These are phyloP conservation scores for Pseudonitzschia pungens DNA, from an alignment of 108 stramenopile species.

Conservation along the genomic window DNA sequence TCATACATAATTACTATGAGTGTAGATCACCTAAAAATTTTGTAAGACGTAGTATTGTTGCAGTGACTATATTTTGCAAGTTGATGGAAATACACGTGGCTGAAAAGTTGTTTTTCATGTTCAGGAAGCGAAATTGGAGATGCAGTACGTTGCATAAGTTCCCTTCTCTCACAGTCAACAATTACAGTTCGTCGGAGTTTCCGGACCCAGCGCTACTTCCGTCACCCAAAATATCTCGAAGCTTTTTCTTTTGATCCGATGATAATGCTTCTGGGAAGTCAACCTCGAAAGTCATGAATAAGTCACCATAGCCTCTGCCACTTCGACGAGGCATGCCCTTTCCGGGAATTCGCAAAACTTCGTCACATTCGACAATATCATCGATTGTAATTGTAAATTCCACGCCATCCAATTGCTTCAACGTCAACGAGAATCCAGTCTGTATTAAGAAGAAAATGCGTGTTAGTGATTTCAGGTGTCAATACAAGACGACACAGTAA, in stretches of 20 bases:
- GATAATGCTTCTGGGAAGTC: slow-evolving; percentile 83
- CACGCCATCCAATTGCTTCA: slow-evolving; percentile 81
- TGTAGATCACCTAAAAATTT: background rate
- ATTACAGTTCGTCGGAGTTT: slow-evolving; percentile 10
- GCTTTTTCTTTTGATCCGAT: slow-evolving; percentile 64
- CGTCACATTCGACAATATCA: slow-evolving; percentile 83
- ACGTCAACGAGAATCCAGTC: slow-evolving; percentile 80
- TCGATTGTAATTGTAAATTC: slow-evolving; percentile 63
- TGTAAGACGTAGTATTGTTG: no score
- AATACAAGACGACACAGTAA: no score
- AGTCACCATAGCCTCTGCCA: slow-evolving; percentile 81
- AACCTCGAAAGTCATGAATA: slow-evolving; percentile 89
- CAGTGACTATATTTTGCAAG: no score
- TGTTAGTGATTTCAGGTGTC: background rate
- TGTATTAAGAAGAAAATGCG: slow-evolving; percentile 15
- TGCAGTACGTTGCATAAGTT: background rate
- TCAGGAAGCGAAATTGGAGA: no score
- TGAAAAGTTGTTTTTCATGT: no score
- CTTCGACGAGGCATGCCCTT: slow-evolving; percentile 91
- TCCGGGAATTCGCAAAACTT: slow-evolving; percentile 75
- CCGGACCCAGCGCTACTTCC: slow-evolving; percentile 3
- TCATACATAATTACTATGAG: background rate
- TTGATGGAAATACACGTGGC: no score
- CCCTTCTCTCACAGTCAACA: background rate
- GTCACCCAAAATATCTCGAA: slow-evolving; percentile 62